Evolutionary conservation across 2,329 filamentous ascomycete species (phyloP).

Genomic region (Ciborinia camelliae): DNA sequence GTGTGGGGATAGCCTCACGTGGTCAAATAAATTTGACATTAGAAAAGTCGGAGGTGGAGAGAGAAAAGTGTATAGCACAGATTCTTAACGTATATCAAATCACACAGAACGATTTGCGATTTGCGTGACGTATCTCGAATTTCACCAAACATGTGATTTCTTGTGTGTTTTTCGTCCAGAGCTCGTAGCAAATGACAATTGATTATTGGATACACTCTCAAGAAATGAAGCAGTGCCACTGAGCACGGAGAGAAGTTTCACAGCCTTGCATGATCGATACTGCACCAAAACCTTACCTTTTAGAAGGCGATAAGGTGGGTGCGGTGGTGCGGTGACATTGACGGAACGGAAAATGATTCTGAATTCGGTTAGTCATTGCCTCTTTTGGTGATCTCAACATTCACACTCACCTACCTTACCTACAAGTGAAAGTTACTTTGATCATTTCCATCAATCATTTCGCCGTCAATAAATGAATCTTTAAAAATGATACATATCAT

Average conservation of each 20-base stretch:
- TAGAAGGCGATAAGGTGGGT: background rate
- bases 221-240: background rate
- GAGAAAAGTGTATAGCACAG: background rate
- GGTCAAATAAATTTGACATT: background rate
- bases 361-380: background rate
- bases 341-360: background rate
- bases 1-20: background rate
- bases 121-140: background rate
- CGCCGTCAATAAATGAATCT: background rate
- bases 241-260: background rate
- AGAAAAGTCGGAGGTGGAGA: too few species aligned
- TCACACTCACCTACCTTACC: background rate
- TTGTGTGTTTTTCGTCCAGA: background rate
- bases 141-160: background rate
- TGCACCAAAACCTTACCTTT: background rate
- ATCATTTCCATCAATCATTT: background rate
- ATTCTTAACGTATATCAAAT: background rate
- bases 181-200: background rate
- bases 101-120: background rate
- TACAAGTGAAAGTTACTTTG: background rate
- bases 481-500: background rate
- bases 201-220: background rate
- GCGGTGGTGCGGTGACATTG: background rate
- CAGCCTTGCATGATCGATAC: background rate
- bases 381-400: conserved; percentile 3